Base-by-base conservation (phyloP, 1,139 yeast genomes). In the Lodderomyces margitis region DNA sequence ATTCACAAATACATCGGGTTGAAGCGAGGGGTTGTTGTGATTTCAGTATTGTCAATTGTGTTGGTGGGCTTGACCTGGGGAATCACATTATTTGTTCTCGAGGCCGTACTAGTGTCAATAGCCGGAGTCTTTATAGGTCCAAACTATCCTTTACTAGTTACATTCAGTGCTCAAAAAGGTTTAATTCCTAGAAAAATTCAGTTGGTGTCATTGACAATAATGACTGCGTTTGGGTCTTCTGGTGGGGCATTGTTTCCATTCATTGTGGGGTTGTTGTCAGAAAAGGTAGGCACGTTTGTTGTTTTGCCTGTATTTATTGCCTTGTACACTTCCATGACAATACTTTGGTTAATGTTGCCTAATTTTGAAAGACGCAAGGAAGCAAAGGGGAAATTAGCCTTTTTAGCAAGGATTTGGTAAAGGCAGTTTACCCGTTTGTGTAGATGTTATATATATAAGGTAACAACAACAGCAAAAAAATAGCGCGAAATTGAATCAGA, bases 181-280 rank as follows among this genome's bases (percentile, higher is more conserved):
- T 61, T 78, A 37, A 53, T 78, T 28, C 83, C 83, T 1, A 57
- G 82, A 44, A 77, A 73, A 53, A 76, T 78, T 41, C 80, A 75
- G 48, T 73, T 75, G 33, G 69, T 76, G 32, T 68, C 81, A 0
- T 55, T 79, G 43, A 78, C 83, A 1, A 69, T 80, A 28, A 70
- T 70, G 52, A 74, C 83, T 0, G 83, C 83, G 0, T 77, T 78
- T 58, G 84, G 84, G 1, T 71, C 80, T 2, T 69, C 79, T 21
- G 84, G 84, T 6, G 84, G 83, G 2, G 82, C 83, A 2, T 51
- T 78, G 3, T 69, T 78, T 48, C 84, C 84, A 11, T 79, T 80
- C 48, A 42, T 78, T 17, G 74, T 76, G 21, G 84, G 84, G 30
- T 59, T 78, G 45, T 59, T 76, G 23, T 70, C 81, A n/a, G 75